phyloP scores from a whole-genome alignment of 352 stramenopile genomes.

The Pythium aristosporum region DNA sequence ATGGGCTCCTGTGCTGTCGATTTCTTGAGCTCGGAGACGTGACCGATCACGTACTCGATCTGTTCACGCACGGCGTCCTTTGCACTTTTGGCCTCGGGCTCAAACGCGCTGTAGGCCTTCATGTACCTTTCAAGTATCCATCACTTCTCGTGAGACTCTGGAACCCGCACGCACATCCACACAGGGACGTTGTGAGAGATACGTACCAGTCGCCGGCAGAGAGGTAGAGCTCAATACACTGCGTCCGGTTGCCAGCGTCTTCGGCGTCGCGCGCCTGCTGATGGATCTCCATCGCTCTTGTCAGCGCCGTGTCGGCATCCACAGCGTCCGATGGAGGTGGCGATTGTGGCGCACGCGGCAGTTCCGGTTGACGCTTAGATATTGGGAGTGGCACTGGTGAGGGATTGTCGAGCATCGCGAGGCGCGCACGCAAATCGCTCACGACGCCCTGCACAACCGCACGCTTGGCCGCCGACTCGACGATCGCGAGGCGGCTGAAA shows the following conservation, averaged over 20 bases:
- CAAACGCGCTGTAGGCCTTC: conserved; percentile 54
- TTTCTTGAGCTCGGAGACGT: conserved; percentile 59
- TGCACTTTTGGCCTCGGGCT: conserved; percentile 26
- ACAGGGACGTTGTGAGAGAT: neutral
- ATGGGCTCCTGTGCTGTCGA: neutral
- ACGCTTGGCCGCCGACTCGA: conserved; percentile 75
- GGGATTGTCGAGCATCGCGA: conserved; percentile 45
- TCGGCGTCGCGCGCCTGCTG: conserved; percentile 14
- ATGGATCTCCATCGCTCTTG: conserved; percentile 26
- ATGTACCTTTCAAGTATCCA: conserved; percentile 41
- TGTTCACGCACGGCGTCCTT: conserved; percentile 53
- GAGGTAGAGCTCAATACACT: conserved; percentile 51
- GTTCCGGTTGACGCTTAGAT: conserved; percentile 35
- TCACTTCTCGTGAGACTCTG: neutral
- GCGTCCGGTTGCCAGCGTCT: conserved; percentile 8
- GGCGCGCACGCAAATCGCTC: conserved; percentile 44
- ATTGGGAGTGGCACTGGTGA: conserved; percentile 18
- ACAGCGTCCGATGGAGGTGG: neutral
- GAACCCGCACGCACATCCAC: neutral
- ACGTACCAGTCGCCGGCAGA: conserved; percentile 38
- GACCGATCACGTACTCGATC: conserved; percentile 74
- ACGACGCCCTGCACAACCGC: conserved; percentile 56
- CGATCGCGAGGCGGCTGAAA: conserved; percentile 61
- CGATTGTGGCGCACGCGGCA: conserved; percentile 16
- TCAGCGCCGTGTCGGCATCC: conserved; percentile 15